Base-by-base conservation (phyloP, 2,329 filamentous ascomycete species). In the Alternaria tenuissima region DNA sequence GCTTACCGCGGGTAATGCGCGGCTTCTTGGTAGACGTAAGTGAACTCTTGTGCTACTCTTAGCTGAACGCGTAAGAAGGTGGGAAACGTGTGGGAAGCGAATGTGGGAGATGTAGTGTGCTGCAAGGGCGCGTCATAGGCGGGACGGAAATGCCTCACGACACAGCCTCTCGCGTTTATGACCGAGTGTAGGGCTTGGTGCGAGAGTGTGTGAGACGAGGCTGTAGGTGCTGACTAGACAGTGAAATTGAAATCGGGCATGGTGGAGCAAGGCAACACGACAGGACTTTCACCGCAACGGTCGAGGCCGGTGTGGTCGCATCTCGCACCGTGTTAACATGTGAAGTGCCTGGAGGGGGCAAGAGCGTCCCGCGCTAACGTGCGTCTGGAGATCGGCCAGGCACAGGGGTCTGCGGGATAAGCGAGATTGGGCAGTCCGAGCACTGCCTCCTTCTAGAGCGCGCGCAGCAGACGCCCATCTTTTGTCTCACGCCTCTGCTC, bases 91-190 rank as follows among this genome's bases (percentile, higher is more conserved):
- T 42, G 24, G 43, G 20, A 48, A 38, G 53, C 47, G 53, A 32
- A 39, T 28, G 39, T 20, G 30, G 9, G 26, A 30, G 38, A 49
- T 56, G 59, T 52, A 64, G 66, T 62, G 59, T 48, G n/a, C 56
- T 68, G 67, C 67, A 67, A 32, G 60, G 26, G 28, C 44, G 64
- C 67, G 67, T 69, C 65, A 69, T 68, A 46, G 53, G 62, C 57
- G 58, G 62, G 38, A 41, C 52, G 30, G 38, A 49, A 34, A 43
- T 48, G 49, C 39, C 56, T 43, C 51, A 24, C 20, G 22, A 44
- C 62, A 56, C 56, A 59, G 61, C 62, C 52, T 52, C 58, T 52
- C 54, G 57, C 62, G 42, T 44, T 46, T 38, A 38, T 39, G 54
- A 51, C 62, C 58, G 51, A 30, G 26, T 59, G 56, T 38, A 56